Conservation (phyloP, 2,329 filamentous ascomycete species). For the Volutella citrinella region DNA sequence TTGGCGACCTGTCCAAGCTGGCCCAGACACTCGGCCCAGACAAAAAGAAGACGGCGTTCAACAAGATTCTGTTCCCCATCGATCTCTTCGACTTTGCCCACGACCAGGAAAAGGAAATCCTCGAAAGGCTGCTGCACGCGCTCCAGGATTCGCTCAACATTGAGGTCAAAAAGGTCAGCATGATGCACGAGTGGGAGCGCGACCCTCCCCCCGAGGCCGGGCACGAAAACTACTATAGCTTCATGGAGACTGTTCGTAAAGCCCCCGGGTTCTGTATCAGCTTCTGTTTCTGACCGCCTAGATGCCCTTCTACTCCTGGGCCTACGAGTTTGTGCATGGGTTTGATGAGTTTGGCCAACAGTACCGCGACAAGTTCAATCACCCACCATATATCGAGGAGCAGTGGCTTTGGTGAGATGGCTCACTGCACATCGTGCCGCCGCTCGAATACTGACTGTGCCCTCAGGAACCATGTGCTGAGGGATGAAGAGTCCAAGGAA, state of each 20-base stretch:
- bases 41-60: neutral
- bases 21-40: neutral
- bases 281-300: conserved; percentile 14
- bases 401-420: neutral
- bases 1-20: neutral
- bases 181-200: conserved; percentile 12
- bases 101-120: neutral
- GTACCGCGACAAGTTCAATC: conserved; percentile 22
- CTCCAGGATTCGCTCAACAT: neutral
- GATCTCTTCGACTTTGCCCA: neutral
- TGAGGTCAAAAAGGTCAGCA: conserved; percentile 6
- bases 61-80: neutral
- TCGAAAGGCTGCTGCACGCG: neutral
- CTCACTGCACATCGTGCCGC: conserved; percentile 3
- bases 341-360: conserved; percentile 26
- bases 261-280: neutral
- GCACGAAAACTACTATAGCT: conserved; percentile 22
- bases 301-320: conserved; percentile 29
- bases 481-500: conserved; percentile 19
- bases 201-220: conserved; percentile 18
- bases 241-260: conserved; percentile 26
- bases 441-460: conserved; percentile 3
- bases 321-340: conserved; percentile 31
- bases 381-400: conserved; percentile 26
- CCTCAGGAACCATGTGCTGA: conserved; percentile 24